These are phyloP conservation scores for Helicocarpus griseus DNA, from an alignment of 2,329 filamentous ascomycete species.

Conservation along the genomic window DNA sequence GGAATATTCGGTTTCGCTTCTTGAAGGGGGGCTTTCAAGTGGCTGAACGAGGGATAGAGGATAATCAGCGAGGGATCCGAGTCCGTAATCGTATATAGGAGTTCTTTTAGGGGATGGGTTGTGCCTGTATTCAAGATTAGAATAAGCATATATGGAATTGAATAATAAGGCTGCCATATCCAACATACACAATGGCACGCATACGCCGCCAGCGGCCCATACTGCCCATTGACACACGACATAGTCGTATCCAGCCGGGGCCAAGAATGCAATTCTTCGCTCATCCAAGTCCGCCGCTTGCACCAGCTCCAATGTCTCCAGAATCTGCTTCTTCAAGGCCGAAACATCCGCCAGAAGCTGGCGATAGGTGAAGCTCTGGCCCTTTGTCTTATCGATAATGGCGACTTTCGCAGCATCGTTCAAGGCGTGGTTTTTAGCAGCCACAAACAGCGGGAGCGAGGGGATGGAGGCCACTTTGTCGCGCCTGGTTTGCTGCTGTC, in stretches of 20 bases:
- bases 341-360: slow-evolving; percentile 33
- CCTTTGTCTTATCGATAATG: slow-evolving; percentile 30
- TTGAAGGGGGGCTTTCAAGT: slow-evolving; percentile 23
- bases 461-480: slow-evolving; percentile 21
- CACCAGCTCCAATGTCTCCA: slow-evolving; percentile 21
- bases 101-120: slow-evolving; percentile 32
- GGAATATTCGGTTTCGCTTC: slow-evolving; percentile 20
- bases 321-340: slow-evolving; percentile 25
- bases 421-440: slow-evolving; percentile 26
- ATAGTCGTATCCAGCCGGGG: slow-evolving; percentile 34
- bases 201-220: slow-evolving; percentile 36
- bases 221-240: slow-evolving; percentile 35
- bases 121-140: slow-evolving; percentile 21
- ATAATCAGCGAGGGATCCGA: slow-evolving; percentile 34
- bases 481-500: neutral
- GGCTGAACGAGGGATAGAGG: slow-evolving; percentile 30
- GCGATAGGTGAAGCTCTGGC: slow-evolving; percentile 30
- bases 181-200: slow-evolving; percentile 33
- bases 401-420: slow-evolving; percentile 27
- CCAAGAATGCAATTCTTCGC: slow-evolving; percentile 29
- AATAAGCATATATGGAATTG: neutral
- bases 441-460: slow-evolving; percentile 31
- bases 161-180: neutral
- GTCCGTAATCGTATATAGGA: slow-evolving; percentile 33
- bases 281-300: slow-evolving; percentile 25